Evolutionary conservation across 2,329 filamentous ascomycete species (phyloP), one percentile per base, ranked within the genome.

Genomic region (Tolypocladium cylindrosporum): DNA sequence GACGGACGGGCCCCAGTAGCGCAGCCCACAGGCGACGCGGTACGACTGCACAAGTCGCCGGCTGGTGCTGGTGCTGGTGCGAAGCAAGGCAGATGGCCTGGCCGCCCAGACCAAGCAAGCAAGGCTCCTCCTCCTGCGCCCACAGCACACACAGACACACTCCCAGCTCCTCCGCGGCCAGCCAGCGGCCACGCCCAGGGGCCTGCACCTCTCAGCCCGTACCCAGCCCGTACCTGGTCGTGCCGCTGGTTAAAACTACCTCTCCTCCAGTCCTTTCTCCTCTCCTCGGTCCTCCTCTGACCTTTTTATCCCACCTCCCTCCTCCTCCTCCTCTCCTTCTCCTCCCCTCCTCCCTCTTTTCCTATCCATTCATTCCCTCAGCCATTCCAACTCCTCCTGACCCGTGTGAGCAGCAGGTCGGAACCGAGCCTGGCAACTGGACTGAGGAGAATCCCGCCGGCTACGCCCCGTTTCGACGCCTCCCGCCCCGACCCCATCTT

Each of bases 191-290:
- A 41, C 43, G 14, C 34, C 45, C 27, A 27, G 27, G 56, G 42
- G 41, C 40, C 40, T 40, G 43, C 53, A 52, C 55, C 45, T 34
- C 56, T 57, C 56, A 48, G 53, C 53, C 40, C 53, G 53, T 55
- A 42, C 39, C 53, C 40, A 41, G 51, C 37, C 51, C 36, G 55
- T 57, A 57, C 58, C 50, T 55, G 37, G 42, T 55, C 56, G 40
- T 34, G 11, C 48, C 36, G 42, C 43, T 61, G 24, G 66, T 72
- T 71, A 71, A 73, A 72, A 71, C 70, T 70, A 70, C 66, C 66
- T 80, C 75, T 79, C 74, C 75, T 76, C 78, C 78, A 79, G 76
- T 81, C 79, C 78, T 77, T 79, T 77, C 77, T 75, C 75, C 71
- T 76, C 74, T 76, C 72, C 73, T 76, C 73, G 72, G 74, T 79